Base-by-base conservation (phyloP, 2,329 filamentous ascomycete species). In the Ascochyta pisi region DNA sequence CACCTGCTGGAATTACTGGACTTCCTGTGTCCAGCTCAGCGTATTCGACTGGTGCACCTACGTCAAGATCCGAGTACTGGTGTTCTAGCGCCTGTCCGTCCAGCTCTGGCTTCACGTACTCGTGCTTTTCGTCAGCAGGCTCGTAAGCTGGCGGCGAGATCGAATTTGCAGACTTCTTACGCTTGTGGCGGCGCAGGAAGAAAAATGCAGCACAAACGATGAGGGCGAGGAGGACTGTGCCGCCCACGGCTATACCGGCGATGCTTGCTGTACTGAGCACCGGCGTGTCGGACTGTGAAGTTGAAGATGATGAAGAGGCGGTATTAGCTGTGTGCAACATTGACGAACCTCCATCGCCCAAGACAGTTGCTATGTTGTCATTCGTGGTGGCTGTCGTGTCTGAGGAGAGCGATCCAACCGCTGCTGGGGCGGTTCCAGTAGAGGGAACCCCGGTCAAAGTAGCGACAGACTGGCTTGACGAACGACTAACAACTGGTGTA, bases 231-330 rank as follows among this genome's bases (percentile, higher is more conserved):
- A 62, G 40, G 0, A 42, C 40, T 4, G 53, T 46, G 37, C 64
- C 51, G 39, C 62, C 66, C 3, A 62, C 54, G 24, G 62, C 61
- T 53, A 56, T 56, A 1, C 63, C 68, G 3, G 59, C 58, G 4
- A 69, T 65, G 3, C 57, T 55, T 8, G 61, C 39, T 3, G 58
- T 57, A 12, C 54, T 50, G 9, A 61, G 22, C 10, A 5, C 34
- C 19, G 40, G 22, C 27, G 40, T 8, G 5, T 1, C 27, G 3
- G 2, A 13, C 15, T 45, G 27, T 15, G 26, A 41, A n/a, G 7
- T 23, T 13, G 33, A 6, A 13, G 22, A 22, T 9, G 16, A 16
- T 4, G 53, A 42, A 35, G 46, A 37, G 13, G 34, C 24, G 7
- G 45, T n/a, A 16, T 19, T 38, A 23, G 3, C 8, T 27, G 37